Evolutionary conservation across 371 early-diverging fungal species (phyloP).

Genomic region (Mucor sp.): DNA sequence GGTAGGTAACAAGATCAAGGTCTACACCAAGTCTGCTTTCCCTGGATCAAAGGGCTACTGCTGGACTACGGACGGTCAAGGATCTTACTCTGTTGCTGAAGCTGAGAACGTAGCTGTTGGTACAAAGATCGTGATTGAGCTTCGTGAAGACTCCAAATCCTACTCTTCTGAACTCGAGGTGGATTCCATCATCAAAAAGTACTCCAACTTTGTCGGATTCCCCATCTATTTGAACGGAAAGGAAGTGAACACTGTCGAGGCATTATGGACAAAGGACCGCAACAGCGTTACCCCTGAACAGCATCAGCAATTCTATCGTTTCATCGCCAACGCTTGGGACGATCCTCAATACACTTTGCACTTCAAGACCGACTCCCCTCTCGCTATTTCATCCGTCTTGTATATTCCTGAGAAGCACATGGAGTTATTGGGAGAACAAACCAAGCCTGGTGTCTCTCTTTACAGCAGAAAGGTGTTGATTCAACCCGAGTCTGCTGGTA

Average conservation of each 20-base stretch:
- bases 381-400: constrained; percentile 74
- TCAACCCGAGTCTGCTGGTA: constrained; percentile 71
- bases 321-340: constrained; percentile 74
- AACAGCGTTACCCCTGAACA: constrained; percentile 84
- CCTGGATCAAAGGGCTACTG: constrained; percentile 79
- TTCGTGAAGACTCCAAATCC: constrained; percentile 89
- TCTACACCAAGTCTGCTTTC: constrained; percentile 75
- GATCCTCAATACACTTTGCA: constrained; percentile 72
- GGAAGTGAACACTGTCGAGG: constrained; percentile 86
- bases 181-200: constrained; percentile 87
- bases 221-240: constrained; percentile 86
- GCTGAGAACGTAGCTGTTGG: constrained; percentile 82
- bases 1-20: constrained; percentile 84
- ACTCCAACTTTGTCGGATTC: constrained; percentile 97
- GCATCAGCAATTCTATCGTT: constrained; percentile 89
- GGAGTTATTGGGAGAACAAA: constrained; percentile 68
- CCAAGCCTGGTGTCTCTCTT: constrained; percentile 75
- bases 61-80: constrained; percentile 85
- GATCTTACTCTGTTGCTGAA: constrained; percentile 78
- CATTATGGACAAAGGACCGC: constrained; percentile 92
- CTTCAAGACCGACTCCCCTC: constrained; percentile 80
- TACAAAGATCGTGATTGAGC: constrained; percentile 91
- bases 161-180: constrained; percentile 78
- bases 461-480: constrained; percentile 84
- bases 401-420: constrained; percentile 74